These are phyloP conservation scores for Solanum pinnatisectum DNA, from an alignment of 257 asterid species.

Conservation along the genomic window DNA sequence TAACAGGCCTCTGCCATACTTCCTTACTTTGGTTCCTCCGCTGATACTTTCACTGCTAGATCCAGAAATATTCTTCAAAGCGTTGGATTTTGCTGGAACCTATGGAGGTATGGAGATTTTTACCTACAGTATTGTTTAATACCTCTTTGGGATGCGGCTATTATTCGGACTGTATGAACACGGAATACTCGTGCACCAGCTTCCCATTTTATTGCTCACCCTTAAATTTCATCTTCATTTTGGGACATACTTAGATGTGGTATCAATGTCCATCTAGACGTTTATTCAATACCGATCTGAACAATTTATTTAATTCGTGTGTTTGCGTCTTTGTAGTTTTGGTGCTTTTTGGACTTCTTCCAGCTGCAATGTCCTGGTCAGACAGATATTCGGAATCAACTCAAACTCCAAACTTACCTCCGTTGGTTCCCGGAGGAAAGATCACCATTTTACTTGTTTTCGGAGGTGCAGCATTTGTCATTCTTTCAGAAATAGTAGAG, in stretches of 20 bases:
- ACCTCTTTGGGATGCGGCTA: neutral
- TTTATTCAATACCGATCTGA: neutral
- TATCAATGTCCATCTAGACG: neutral
- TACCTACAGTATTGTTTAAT: neutral
- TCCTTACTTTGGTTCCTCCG: conserved; percentile 65
- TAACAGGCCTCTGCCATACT: conserved; percentile 54
- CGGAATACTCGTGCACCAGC: neutral
- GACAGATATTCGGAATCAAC: conserved; percentile 45
- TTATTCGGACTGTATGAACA: neutral
- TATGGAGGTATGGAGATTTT: conserved; percentile 57
- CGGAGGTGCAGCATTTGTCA: conserved; percentile 63
- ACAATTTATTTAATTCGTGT: neutral
- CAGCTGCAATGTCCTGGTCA: conserved; percentile 92
- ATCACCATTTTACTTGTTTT: conserved; percentile 58
- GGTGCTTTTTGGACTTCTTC: conserved; percentile 77
- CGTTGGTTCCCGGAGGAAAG: conserved; percentile 76
- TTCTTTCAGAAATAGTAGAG: conserved; percentile 49
- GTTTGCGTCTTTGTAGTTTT: conserved; percentile 31
- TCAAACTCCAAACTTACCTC: conserved; percentile 22
- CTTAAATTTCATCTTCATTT: neutral
- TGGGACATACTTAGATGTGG: neutral
- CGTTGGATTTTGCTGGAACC: conserved; percentile 93
- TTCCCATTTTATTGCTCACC: neutral
- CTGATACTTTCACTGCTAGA: conserved; percentile 59
- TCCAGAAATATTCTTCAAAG: conserved; percentile 93